Evolutionary conservation across 2,329 filamentous ascomycete species (phyloP).

Genomic region (Calonectria leucothoes): DNA sequence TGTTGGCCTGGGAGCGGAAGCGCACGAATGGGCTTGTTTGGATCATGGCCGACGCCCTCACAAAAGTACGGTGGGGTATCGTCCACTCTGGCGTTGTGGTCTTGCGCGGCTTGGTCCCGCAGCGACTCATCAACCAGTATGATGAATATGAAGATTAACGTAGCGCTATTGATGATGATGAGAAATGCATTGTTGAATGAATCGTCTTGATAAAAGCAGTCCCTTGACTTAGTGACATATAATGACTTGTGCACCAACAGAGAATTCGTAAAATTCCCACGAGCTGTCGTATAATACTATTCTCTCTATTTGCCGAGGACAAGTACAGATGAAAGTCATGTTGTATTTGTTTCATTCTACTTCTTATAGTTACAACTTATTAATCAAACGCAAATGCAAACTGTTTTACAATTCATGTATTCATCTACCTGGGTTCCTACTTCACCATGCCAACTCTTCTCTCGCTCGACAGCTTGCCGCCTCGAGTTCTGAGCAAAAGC

Average conservation of each 20-base stretch:
- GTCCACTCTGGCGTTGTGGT: constrained; percentile 72
- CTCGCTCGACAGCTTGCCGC: constrained; percentile 23
- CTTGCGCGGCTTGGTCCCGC: constrained; percentile 51
- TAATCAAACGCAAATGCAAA: background rate
- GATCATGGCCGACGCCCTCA: constrained; percentile 65
- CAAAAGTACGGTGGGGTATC: constrained; percentile 70
- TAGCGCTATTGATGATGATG: background rate
- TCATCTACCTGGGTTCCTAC: background rate
- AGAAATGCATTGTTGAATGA: background rate
- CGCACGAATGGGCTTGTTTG: constrained; percentile 64
- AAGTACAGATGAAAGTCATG: background rate
- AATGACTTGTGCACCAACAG: background rate
- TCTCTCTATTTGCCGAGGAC: background rate
- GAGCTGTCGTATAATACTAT: background rate
- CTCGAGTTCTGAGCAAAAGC: constrained; percentile 40
- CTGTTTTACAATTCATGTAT: background rate
- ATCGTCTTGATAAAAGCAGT: background rate
- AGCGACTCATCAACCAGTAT: constrained; percentile 44
- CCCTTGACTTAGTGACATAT: background rate
- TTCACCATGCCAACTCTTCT: constrained; percentile 31
- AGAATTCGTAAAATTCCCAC: background rate
- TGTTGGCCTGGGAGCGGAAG: constrained; percentile 56
- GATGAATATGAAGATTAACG: constrained; percentile 25
- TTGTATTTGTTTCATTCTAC: background rate
- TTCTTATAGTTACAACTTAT: background rate